Evolutionary conservation across 768 basidiomycete genomes (phyloP), one percentile per base, ranked within the genome.

Genomic region (Trametopsis cervina): DNA sequence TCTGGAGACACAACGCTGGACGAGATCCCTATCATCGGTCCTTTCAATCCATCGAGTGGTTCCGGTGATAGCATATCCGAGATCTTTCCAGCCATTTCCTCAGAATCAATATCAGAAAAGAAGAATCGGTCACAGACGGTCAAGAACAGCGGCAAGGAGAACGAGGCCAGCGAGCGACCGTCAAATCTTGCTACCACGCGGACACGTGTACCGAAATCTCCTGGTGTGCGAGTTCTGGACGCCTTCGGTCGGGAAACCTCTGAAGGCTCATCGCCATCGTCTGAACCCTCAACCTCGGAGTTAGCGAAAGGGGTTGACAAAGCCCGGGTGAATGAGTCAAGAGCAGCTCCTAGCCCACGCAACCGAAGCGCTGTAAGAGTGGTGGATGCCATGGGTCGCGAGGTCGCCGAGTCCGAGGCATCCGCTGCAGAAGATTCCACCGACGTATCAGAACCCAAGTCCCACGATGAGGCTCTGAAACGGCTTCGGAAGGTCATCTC

Each of bases 381-480:
- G 26, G 73, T 85, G 36, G 85, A 89, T 59, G 81, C 81, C 4
- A 80, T 83, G 76, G 85, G 84, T 6, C 73, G 68, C 44, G 77
- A 81, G 54, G 67, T 84, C 13, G 70, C 74, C 45, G 69, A 67
- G 36, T 33, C 41, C 15, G 59, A 53, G 13, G 51, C 49, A 25
- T 47, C 53, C 17, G 52, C 49, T 21, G 57, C 59, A 25, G 59
- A 59, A 18, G 57, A 59, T 6, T 52, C 54, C 38, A 39, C 53
- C 6, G 26, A 50, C 24, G 48, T 23, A 54, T 23, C 42, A 33
- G 29, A 33, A 53, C 66, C 57, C 23, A 47, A 71, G 50, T 63
- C 65, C 18, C 79, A 70, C 44, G 66, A 66, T 18, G 77, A 85
- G 51, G 74, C 80, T 35, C 58, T 89, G 38, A 63, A 66, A 27